Percentiles rank a stretch among this genome's conserved stretches.
These are phyloP conservation scores for Suillus discolor DNA, from an alignment of 768 basidiomycete genomes.

Conservation along the genomic window DNA sequence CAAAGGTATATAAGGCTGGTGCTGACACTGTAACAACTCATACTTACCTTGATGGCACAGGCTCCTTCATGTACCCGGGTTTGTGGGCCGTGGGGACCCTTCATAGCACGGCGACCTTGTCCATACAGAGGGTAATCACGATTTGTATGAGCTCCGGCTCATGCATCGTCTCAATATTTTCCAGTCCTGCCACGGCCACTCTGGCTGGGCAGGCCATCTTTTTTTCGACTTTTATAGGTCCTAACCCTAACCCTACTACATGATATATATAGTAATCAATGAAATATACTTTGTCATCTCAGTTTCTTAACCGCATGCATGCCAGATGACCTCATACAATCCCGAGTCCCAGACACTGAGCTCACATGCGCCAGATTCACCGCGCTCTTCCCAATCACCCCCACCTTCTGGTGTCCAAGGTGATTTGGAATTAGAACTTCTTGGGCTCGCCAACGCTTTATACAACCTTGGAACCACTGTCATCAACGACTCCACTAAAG, in stretches of 20 bases:
- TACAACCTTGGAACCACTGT: constrained; percentile 85
- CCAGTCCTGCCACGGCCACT: constrained; percentile 46
- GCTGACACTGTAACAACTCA: constrained; percentile 28
- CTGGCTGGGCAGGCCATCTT: constrained; percentile 37
- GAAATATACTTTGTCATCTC: background rate
- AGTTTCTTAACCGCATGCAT: background rate
- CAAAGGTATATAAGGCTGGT: constrained; percentile 32
- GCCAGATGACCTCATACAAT: constrained; percentile 16
- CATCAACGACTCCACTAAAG: constrained; percentile 81
- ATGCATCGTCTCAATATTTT: constrained; percentile 50
- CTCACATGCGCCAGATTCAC: constrained; percentile 45
- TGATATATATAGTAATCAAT: constrained; percentile 8
- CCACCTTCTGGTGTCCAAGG: constrained; percentile 69
- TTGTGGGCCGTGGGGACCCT: constrained; percentile 52
- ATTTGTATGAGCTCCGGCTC: constrained; percentile 46
- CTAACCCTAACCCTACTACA: constrained; percentile 37
- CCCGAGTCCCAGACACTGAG: background rate
- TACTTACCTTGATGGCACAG: constrained; percentile 64
- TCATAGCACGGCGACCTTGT: constrained; percentile 19
- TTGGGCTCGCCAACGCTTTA: constrained; percentile 75
- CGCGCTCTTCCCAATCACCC: constrained; percentile 74
- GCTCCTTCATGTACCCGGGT: constrained; percentile 51
- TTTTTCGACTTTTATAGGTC: constrained; percentile 12
- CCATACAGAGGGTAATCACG: constrained; percentile 37
- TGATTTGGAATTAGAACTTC: constrained; percentile 73